These are phyloP conservation scores for Conringia planisiliqua DNA, from an alignment of 345 rosid species.

Conservation along the genomic window DNA sequence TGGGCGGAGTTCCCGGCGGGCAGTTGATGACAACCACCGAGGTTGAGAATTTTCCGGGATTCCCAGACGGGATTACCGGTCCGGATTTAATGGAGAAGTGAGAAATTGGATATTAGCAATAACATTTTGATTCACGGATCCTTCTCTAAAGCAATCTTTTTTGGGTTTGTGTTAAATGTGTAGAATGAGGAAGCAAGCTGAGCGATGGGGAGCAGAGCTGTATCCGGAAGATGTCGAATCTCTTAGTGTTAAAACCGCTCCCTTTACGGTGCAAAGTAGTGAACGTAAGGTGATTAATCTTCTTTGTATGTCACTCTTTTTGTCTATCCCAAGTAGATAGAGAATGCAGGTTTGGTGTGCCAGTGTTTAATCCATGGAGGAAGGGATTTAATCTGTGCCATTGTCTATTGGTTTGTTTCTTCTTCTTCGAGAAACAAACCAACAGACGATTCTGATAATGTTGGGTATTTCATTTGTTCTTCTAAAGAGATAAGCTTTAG, in stretches of 20 bases:
- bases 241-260: constrained; percentile 59
- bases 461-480: background rate
- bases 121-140: background rate
- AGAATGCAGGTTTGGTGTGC: constrained; percentile 1
- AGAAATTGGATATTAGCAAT: background rate
- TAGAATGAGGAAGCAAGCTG: constrained; percentile 96
- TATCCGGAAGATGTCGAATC: constrained; percentile 89
- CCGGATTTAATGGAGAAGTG: constrained; percentile 99
- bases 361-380: background rate
- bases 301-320: constrained; percentile 8
- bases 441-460: background rate
- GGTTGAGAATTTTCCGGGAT: constrained; percentile 97
- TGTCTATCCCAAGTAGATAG: background rate
- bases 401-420: background rate
- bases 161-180: constrained; percentile 6
- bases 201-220: constrained; percentile 97
- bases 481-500: background rate
- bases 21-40: constrained; percentile 98
- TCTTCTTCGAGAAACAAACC: background rate
- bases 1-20: constrained; percentile 98
- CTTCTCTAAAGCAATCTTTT: background rate
- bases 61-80: constrained; percentile 97
- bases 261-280: constrained; percentile 74
- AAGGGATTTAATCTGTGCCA: background rate
- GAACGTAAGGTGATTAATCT: constrained; percentile 78